Conservation (phyloP, 805 yeast genomes). For the Kodamaea neixiangensis region DNA sequence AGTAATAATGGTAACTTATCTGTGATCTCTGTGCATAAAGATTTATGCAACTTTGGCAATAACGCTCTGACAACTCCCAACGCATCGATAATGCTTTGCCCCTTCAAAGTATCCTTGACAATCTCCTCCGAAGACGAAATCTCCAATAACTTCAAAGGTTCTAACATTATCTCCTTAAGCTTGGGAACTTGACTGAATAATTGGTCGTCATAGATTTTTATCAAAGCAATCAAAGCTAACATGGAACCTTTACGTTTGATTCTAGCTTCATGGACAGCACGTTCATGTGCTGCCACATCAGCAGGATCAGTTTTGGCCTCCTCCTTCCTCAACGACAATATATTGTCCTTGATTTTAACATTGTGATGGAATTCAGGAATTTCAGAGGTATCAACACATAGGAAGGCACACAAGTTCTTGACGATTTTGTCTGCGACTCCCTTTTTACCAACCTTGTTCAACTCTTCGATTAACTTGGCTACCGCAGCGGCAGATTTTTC, state of each 20-base stretch:
- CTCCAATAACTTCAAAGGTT: constrained; percentile 52
- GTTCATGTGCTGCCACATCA: constrained; percentile 60
- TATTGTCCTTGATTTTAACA: constrained; percentile 49
- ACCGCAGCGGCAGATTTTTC: constrained; percentile 68
- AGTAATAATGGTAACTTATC: constrained; percentile 44
- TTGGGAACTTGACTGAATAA: constrained; percentile 68
- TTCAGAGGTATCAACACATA: constrained; percentile 94
- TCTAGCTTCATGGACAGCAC: constrained; percentile 69
- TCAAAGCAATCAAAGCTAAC: constrained; percentile 61
- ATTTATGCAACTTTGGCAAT: constrained; percentile 56
- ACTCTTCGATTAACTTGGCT: constrained; percentile 59
- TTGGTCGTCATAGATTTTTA: constrained; percentile 51
- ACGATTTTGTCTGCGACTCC: constrained; percentile 85
- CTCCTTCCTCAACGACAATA: constrained; percentile 78
- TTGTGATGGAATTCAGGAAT: constrained; percentile 88
- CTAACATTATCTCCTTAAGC: constrained; percentile 63
- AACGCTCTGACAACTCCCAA: constrained; percentile 79
- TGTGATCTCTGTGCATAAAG: constrained; percentile 52
- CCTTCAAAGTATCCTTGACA: constrained; percentile 48
- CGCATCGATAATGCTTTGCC: constrained; percentile 84
- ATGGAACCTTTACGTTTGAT: constrained; percentile 86
- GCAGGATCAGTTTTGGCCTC: constrained; percentile 64
- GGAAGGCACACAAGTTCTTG: constrained; percentile 85
- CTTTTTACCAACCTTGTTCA: constrained; percentile 57
- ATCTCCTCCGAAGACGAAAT: constrained; percentile 24